Conservation (phyloP, 108 stramenopile species). For the Halocafeteria seosinensis region DNA sequence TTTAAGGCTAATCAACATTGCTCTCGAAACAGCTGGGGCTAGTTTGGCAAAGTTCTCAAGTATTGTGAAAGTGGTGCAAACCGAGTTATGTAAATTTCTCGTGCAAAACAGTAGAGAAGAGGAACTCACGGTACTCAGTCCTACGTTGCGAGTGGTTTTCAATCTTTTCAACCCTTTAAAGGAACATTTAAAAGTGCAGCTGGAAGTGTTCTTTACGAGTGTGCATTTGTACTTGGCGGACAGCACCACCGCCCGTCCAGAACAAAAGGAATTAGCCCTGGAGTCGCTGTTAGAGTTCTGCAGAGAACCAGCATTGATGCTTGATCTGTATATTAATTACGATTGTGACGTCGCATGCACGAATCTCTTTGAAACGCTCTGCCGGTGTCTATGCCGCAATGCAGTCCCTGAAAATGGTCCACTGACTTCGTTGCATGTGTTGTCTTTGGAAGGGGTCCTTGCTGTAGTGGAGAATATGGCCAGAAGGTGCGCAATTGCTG, state of each 20-base stretch:
- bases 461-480: slow-evolving; percentile 68
- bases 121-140: slow-evolving; percentile 58
- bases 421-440: slow-evolving; percentile 56
- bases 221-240: slow-evolving; percentile 58
- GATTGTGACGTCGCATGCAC: slow-evolving; percentile 87
- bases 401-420: slow-evolving; percentile 26
- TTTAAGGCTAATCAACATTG: slow-evolving; percentile 71
- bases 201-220: slow-evolving; percentile 81
- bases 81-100: slow-evolving; percentile 72
- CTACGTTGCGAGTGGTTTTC: slow-evolving; percentile 77
- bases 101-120: slow-evolving; percentile 54
- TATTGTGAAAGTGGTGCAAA: slow-evolving; percentile 46
- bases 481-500: slow-evolving; percentile 14
- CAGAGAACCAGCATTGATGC: slow-evolving; percentile 70
- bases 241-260: slow-evolving; percentile 34
- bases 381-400: slow-evolving; percentile 42
- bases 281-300: slow-evolving; percentile 79
- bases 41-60: slow-evolving; percentile 8
- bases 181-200: slow-evolving; percentile 76
- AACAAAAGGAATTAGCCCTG: slow-evolving; percentile 73
- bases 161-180: slow-evolving; percentile 82
- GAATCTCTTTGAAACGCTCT: slow-evolving; percentile 71
- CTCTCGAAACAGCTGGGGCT: slow-evolving; percentile 53
- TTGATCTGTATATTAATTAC: slow-evolving; percentile 83
- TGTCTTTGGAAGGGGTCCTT: slow-evolving; percentile 63